Percentiles rank a stretch among this genome's conserved stretches.
phyloP scores from a whole-genome alignment of 495 filamentous ascomycete species.

The Penicillium argentinense region DNA sequence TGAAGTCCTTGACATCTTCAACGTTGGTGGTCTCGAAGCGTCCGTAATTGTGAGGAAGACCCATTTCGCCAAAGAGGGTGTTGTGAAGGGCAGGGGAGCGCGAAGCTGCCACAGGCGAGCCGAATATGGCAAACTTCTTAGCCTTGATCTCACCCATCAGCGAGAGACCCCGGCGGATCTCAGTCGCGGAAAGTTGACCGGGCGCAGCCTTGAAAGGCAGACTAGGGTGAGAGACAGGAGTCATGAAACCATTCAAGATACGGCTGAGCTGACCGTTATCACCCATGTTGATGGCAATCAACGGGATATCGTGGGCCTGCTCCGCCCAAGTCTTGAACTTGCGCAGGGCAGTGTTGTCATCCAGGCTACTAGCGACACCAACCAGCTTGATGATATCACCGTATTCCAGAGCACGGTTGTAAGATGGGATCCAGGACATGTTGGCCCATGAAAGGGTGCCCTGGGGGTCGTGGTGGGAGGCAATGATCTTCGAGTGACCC shows the following conservation, averaged over 20 bases:
- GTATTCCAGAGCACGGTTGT: constrained; percentile 81
- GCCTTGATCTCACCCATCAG: constrained; percentile 77
- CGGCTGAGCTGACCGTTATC: constrained; percentile 82
- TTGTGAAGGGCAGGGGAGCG: constrained; percentile 90
- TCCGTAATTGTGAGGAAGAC: constrained; percentile 86
- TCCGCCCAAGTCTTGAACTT: constrained; percentile 79
- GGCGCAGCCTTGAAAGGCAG: constrained; percentile 92
- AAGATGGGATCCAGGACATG: constrained; percentile 81
- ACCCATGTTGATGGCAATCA: constrained; percentile 98
- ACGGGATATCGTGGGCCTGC: constrained; percentile 66
- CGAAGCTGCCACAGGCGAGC: constrained; percentile 75
- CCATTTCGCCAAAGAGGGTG: constrained; percentile 70
- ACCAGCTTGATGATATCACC: constrained; percentile 96
- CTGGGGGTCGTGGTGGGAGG: constrained; percentile 89
- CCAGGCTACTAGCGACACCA: constrained; percentile 70
- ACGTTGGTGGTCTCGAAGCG: constrained; percentile 72
- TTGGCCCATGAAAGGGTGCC: constrained; percentile 82
- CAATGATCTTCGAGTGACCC: constrained; percentile 79
- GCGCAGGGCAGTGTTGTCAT: constrained; percentile 83
- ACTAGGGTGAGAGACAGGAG: constrained; percentile 87
- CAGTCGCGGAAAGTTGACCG: constrained; percentile 86
- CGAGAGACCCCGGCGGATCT: constrained; percentile 76
- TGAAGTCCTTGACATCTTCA: constrained; percentile 62
- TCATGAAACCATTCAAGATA: constrained; percentile 89
- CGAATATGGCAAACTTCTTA: constrained; percentile 83